Evolutionary conservation across 2,329 filamentous ascomycete genomes (phyloP), one percentile per base, ranked within the genome.

Genomic region (Metarhizium album): DNA sequence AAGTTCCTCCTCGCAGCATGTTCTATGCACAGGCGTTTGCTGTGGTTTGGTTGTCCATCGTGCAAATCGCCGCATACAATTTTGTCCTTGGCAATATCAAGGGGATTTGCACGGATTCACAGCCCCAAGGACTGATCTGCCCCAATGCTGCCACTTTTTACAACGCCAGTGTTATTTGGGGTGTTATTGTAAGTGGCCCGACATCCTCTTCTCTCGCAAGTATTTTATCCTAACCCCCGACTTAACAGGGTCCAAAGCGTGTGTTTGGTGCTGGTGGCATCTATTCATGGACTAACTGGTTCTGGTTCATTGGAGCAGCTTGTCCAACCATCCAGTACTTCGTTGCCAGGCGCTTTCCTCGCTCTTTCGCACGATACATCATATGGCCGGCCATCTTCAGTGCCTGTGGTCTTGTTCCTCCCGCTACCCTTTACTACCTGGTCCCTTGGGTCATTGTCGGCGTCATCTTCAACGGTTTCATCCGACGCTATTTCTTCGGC

Each of bases 141-240:
- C 78, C 79, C 3, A 70, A 72, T 35, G 74, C 74, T 14, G 72
- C 71, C 22, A 76, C 79, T 0, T 82, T 81, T 60, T 82, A 76
- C 66, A 79, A 76, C 18, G 74, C 74, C 14, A 78, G 74, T 11
- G 70, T 80, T 4, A 73, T 80, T 50, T 80, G 78, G 79, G 80
- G 80, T 52, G 69, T 79, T 22, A 78, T 83, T 46, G 80, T 53
- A 45, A 47, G 47, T 45, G 20, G 9, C n/a, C 37, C 18, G n/a
- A n/a, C 37, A 14, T 8, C 8, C 16, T 27, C 13, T 23, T 42
- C 9, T 18, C 14, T n/a, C 11, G 3, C 18, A 9, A 14, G 18
- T 16, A 23, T 16, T 8, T 14, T 24, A 3, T 43, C 24, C 40
- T 43, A 43, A 43, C 40, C 13, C 18, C 2, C 8, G 18, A 3